Base-by-base conservation (phyloP, 148 eudicot genomes). In the Agrostemma githago region DNA sequence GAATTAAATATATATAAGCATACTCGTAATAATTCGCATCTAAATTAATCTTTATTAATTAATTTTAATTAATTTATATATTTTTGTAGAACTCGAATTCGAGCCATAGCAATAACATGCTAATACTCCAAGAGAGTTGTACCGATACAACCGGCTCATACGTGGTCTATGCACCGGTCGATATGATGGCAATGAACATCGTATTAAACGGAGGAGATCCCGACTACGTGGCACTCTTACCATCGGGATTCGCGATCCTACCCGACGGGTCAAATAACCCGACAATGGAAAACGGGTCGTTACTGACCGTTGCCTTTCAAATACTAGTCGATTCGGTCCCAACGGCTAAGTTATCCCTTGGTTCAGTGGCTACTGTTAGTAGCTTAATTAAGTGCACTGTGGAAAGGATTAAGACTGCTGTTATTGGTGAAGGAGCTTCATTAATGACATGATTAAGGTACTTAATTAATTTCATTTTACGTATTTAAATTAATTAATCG, bases 81-180 rank as follows among this genome's bases (percentile, higher is more conserved):
- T 3, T 62, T 8, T 44, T 82, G 84, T 82, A 95, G 99, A 92
- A 96, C 42, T 88, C 92, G 54, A 95, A 95, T 72, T 95, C 99
- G 54, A 95, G 96, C 85, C 99, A 92, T 41, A 95, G 97, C 89
- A 95, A 95, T 83, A 95, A 95, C 84, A 95, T 95, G 99, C 89
- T 95, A 68, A 95, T 95, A 73, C 85, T 95, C 9, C 99, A 95
- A 82, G 99, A 95, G 85, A 95, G 99, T 70, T 82, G 90, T 83
- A 87, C 90, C 0, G 99, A 95, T 62, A 42, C 88, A 51, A 95
- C 99, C 2, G 97, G 97, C 58, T 92, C 97, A 2, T 95, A 92
- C 37, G 99, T 95, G 0, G 92, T 95, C 70, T 95, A 92, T 38
- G 99, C 99, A n/a, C 99, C 99, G 0, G 99, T 95, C 0, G 99